A percentile compares a stretch with the other conserved stretches of the same genome.
Conservation (phyloP, 2,329 filamentous ascomycete genomes). For the Diaporthe velutina region DNA sequence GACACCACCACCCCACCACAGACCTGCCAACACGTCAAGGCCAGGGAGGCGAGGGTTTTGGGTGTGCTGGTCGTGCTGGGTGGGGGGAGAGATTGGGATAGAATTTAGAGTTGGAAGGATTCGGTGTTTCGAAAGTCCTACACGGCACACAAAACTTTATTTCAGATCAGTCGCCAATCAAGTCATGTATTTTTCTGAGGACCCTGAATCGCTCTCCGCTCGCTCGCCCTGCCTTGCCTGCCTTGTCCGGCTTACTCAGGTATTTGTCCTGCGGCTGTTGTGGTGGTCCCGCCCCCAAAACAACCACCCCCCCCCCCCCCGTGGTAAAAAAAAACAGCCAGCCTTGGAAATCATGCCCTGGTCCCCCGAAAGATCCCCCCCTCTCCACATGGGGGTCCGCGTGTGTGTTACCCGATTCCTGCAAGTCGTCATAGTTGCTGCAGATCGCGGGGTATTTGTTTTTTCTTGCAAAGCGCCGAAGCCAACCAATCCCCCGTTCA, state of each 20-base stretch:
- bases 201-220: constrained; percentile 17
- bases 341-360: constrained; percentile 18
- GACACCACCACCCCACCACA: not conserved
- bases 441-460: constrained; percentile 25
- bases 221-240: not conserved
- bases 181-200: not conserved
- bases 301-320: too few relatives aligned
- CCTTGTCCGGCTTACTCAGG: not conserved
- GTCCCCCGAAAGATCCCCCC: not conserved
- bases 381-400: not conserved
- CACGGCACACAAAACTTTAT: constrained; percentile 9
- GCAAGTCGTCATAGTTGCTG: constrained; percentile 13
- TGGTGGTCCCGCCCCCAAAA: too few relatives aligned
- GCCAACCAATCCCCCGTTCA: not conserved
- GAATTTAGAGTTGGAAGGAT: constrained; percentile 25
- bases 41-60: not conserved
- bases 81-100: not conserved
- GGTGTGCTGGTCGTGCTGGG: not conserved
- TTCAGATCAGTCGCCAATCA: constrained; percentile 12
- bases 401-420: constrained; percentile 11
- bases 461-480: not conserved
- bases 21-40: constrained; percentile 6
- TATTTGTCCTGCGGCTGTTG: not conserved
- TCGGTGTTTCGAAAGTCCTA: constrained; percentile 26
- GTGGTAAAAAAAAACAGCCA: too few relatives aligned